A percentile compares a stretch with the other conserved stretches of the same genome.
Conservation (phyloP, 495 filamentous ascomycete genomes). For the Pyrenopolyporus hunteri region DNA sequence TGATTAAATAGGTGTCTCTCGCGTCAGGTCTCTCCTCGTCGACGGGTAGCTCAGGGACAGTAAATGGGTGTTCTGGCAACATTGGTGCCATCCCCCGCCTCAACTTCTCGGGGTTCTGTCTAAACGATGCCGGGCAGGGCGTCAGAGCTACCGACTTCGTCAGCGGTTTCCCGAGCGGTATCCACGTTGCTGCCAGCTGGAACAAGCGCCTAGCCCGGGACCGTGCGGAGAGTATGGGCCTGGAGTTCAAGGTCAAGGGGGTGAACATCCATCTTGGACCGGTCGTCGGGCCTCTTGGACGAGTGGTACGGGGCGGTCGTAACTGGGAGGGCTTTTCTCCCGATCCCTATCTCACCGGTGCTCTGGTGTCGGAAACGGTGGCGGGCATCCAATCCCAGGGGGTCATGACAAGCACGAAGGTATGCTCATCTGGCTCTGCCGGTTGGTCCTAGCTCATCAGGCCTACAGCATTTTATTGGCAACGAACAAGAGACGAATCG, state of each 20-base stretch:
- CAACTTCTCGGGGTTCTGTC: slow-evolving; percentile 65
- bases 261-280: slow-evolving; percentile 73
- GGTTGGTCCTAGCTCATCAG: neutral
- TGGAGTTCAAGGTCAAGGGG: slow-evolving; percentile 64
- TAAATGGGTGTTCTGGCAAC: slow-evolving; percentile 58
- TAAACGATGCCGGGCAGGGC: slow-evolving; percentile 66
- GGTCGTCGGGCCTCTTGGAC: slow-evolving; percentile 61
- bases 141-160: slow-evolving; percentile 65
- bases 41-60: slow-evolving; percentile 39
- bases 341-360: slow-evolving; percentile 55
- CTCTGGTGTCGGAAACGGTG: slow-evolving; percentile 51
- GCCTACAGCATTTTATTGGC: slow-evolving; percentile 59
- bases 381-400: slow-evolving; percentile 58
- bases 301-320: slow-evolving; percentile 55
- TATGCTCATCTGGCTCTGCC: slow-evolving; percentile 46
- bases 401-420: slow-evolving; percentile 61
- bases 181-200: slow-evolving; percentile 64
- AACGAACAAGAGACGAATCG: slow-evolving; percentile 71
- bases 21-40: slow-evolving; percentile 49
- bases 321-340: slow-evolving; percentile 62
- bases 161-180: slow-evolving; percentile 59
- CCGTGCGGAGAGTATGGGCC: slow-evolving; percentile 58
- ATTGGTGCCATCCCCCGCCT: slow-evolving; percentile 58
- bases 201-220: slow-evolving; percentile 57
- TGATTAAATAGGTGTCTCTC: slow-evolving; percentile 53